Conservation (phyloP, 169 alveolate genomes). For the Plasmodium coatneyi region DNA sequence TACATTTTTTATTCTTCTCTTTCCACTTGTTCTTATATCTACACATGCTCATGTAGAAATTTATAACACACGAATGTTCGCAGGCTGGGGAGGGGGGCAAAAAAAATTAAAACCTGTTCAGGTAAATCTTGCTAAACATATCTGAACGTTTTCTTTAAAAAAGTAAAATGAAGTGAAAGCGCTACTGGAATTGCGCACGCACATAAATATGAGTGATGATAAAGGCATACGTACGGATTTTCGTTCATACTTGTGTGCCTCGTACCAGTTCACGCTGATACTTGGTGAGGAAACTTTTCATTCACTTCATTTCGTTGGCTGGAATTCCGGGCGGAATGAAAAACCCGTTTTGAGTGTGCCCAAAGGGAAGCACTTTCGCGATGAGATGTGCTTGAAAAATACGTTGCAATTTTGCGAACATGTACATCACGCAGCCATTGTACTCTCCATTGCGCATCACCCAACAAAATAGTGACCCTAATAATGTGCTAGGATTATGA, state of each 20-base stretch:
- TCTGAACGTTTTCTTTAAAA: background rate
- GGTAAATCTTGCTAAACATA: background rate
- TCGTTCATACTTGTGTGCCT: background rate
- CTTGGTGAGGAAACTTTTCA: background rate
- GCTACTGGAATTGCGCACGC: background rate
- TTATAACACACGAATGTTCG: background rate
- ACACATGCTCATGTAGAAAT: background rate
- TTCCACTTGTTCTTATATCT: conserved; percentile 1
- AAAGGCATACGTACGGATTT: background rate
- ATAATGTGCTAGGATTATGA: background rate
- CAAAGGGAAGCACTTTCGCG: background rate
- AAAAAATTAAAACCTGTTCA: background rate
- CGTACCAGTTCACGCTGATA: background rate
- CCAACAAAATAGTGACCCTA: background rate
- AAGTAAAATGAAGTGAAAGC: background rate
- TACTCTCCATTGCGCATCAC: background rate
- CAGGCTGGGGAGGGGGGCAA: background rate
- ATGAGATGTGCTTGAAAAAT: background rate
- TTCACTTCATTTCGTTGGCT: background rate
- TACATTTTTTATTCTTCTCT: background rate
- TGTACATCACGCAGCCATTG: background rate
- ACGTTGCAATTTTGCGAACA: background rate
- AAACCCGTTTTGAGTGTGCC: background rate
- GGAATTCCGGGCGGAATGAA: background rate
- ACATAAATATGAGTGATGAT: background rate